phyloP scores from a whole-genome alignment of 257 asterid genomes.

The Orobanche coerulescens region DNA sequence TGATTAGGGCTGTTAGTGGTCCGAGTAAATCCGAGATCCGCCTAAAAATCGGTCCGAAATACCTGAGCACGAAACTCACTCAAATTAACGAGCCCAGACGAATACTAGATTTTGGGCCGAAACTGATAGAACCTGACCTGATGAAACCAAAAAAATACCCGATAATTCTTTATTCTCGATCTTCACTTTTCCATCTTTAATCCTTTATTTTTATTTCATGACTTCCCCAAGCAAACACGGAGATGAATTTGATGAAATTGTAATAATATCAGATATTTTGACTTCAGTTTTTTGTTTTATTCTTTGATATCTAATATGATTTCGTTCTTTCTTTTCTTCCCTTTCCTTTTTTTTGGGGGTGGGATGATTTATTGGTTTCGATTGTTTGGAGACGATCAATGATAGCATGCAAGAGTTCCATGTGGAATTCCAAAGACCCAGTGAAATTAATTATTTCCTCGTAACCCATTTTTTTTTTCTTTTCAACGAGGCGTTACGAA shows the following conservation, averaged over 20 bases:
- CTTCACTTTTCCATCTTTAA: no score
- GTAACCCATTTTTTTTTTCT: neutral
- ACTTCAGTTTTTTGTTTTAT: neutral
- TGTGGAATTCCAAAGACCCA: conserved; percentile 87
- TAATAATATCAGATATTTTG: conserved; percentile 27
- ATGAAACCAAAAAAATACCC: no score
- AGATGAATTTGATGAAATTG: conserved; percentile 95
- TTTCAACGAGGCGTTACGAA: no score
- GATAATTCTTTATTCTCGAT: no score
- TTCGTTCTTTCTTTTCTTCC: neutral
- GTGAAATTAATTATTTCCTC: conserved; percentile 49
- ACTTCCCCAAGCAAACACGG: conserved; percentile 88
- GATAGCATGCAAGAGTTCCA: conserved; percentile 79
- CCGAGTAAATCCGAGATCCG: no score
- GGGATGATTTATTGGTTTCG: conserved; percentile 14
- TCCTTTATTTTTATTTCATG: no score
- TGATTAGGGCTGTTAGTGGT: no score
- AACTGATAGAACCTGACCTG: no score
- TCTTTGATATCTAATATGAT: neutral
- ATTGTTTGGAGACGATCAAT: conserved; percentile 63
- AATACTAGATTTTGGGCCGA: no score
- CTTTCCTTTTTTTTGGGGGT: neutral
- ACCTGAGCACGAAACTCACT: no score
- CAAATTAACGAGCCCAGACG: no score
- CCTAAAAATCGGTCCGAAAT: no score